phyloP scores from a whole-genome alignment of 306 rosid species.

The Sicyos edulis region DNA sequence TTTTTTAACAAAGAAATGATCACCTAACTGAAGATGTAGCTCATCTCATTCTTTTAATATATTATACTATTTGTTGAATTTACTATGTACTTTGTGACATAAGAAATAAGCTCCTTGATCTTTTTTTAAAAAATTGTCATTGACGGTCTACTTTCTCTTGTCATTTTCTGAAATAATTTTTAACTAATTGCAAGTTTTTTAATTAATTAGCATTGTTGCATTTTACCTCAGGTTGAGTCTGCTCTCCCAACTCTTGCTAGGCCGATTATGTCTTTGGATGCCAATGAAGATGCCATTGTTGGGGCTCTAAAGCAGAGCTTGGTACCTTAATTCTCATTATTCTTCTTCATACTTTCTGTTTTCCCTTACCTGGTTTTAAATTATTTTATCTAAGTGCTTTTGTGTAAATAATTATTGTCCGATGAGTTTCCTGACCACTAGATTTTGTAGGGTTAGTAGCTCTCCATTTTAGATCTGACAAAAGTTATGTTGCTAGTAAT shows the following conservation, averaged over 20 bases:
- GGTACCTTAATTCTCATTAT: slow-evolving; percentile 38
- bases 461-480: not conserved
- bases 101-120: not conserved
- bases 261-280: slow-evolving; percentile 98
- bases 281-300: slow-evolving; percentile 90
- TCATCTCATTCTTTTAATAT: not conserved
- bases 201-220: not conserved
- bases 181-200: slow-evolving; percentile 19
- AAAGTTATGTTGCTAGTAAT: not conserved
- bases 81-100: slow-evolving; percentile 2
- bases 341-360: slow-evolving; percentile 14
- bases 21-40: not conserved
- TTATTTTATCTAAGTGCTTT: not conserved
- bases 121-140: not conserved
- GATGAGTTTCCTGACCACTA: not conserved
- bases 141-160: not conserved
- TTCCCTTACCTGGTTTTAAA: not conserved
- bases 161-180: slow-evolving; percentile 17
- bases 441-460: slow-evolving; percentile 1
- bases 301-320: slow-evolving; percentile 93
- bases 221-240: slow-evolving; percentile 73
- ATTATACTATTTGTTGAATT: not conserved
- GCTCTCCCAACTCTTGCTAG: slow-evolving; percentile 91
- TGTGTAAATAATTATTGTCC: not conserved
- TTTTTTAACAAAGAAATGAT: not conserved